phyloP scores from a whole-genome alignment of 257 asterid genomes.

The Gentiana dahurica region DNA sequence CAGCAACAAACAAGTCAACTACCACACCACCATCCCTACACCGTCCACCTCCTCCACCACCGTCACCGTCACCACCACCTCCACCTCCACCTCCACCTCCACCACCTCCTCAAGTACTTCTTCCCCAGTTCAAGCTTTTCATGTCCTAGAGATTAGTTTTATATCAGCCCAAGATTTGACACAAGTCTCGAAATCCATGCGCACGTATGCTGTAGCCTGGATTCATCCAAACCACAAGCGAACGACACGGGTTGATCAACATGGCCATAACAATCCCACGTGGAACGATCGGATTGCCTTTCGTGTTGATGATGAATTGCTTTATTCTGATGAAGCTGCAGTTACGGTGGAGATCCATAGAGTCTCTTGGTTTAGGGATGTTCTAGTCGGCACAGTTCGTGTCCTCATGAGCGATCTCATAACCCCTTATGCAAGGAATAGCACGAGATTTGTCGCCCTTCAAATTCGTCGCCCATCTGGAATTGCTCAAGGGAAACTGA shows the following conservation, averaged over 20 bases:
- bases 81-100: conserved; percentile 35
- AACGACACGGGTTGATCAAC: conserved; percentile 38
- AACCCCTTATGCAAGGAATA: conserved; percentile 8
- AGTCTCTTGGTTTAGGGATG: conserved; percentile 45
- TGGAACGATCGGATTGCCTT: conserved; percentile 70
- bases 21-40: conserved; percentile 16
- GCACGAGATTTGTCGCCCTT: conserved; percentile 41
- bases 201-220: conserved; percentile 55
- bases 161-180: conserved; percentile 68
- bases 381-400: conserved; percentile 42
- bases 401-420: conserved; percentile 41
- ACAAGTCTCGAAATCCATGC: conserved; percentile 47
- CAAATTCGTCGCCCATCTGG: conserved; percentile 66
- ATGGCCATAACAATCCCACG: conserved; percentile 41
- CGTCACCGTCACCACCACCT: no score
- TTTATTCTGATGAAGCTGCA: conserved; percentile 26
- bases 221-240: conserved; percentile 35
- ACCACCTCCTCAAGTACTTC: conserved; percentile 21
- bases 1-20: conserved; percentile 45
- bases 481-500: conserved; percentile 67
- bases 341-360: conserved; percentile 52
- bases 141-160: conserved; percentile 44
- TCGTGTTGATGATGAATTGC: conserved; percentile 30
- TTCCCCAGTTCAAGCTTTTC: conserved; percentile 9
- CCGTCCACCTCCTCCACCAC: conserved; percentile 2